Base-by-base conservation (phyloP, 176 grass and related monocot genomes). In the Lolium multiflorum region DNA sequence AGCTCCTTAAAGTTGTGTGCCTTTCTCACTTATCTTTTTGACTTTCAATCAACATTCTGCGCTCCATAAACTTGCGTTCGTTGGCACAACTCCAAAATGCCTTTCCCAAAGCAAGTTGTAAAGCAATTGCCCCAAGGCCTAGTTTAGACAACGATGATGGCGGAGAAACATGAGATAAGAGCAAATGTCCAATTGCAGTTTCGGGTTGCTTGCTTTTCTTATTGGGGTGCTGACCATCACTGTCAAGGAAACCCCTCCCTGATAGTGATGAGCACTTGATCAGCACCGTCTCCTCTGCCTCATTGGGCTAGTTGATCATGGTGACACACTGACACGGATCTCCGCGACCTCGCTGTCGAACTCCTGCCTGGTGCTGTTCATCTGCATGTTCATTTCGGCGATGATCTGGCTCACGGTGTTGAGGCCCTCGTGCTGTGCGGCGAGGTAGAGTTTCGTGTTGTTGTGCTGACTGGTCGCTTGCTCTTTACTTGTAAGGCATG, bases 401-500 rank as follows among this genome's bases (percentile, higher is more conserved):
- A 97, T 87, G 88, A 99, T 91, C 67, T 90, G 86, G 69, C 87
- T 75, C 80, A 99, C 83, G 8, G 83, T 87, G 4, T 76, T 80
- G 64, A 99, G 92, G 72, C 96, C 94, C 14, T 87, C 87, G 55
- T 91, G 91, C 85, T 94, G 90, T 50, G 94, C 94, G 70, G 97
- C 92, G 80, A 99, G 90, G 89, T 99, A 94, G 85, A 99, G 97
- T 85, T 96, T 92, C 37, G 94, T 99, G 67, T 99, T 85, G 85
- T 96, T 99, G 77, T 94, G 89, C 80, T 91, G 87, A 54, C 92
- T 92, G 11, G 94, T 94, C 41, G 91, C 97, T 84, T 96, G 96
- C 82, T 99, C 87, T 94, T 99, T 97, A 97, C 87, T 55, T 55
- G 73, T 54, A 55, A 35, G 49, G 48, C 74, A 71, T 44, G 38